Evolutionary conservation across 176 grass and related monocot genomes (phyloP), one percentile per base, ranked within the genome.

Genomic region (Aechmea fasciata): DNA sequence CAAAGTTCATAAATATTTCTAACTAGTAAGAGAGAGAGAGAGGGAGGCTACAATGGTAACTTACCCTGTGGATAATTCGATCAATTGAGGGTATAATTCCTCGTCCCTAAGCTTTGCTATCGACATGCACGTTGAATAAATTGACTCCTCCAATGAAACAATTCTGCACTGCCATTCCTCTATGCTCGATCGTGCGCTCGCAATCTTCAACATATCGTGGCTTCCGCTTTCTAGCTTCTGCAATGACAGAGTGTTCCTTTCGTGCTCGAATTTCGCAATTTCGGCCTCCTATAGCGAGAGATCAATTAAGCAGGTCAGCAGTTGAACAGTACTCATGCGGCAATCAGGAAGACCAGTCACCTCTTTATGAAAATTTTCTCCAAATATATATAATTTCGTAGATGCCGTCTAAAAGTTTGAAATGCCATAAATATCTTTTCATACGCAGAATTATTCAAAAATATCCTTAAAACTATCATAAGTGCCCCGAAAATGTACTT

Each of bases 61-160:
- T 78, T 85, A 96, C 92, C 88, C 83, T 49, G 78, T 83, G 80
- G 85, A 91, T 51, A 94, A 79, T 83, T 99, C 84, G 66, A 99
- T 85, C 66, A 99, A 79, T 51, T 99, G 95, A 86, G 90, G 95
- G 73, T 83, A 93, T 33, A 99, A 80, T 61, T 99, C 82, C 80
- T 99, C 90, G 50, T 99, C 95, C 67, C 95, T 85, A 79, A 99
- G 47, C 80, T 77, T 85, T 64, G 84, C 89, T 83, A 99, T 94
- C 51, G 87, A 80, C 75, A 93, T 67, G 83, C 82, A 99, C 55
- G 84, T 75, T 61, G 22, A 80, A 77, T 75, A 76, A 70, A 85
- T 86, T 22, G 87, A 85, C 67, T 90, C 90, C 82, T 86, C 82
- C 78, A 99, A 82, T 64, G 95, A 94, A 75, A 93, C 69, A 75